Percentiles rank a stretch among this genome's conserved stretches.
Evolutionary conservation across 2,329 filamentous ascomycete genomes (phyloP).

Genomic region (Biscogniauxia marginata): DNA sequence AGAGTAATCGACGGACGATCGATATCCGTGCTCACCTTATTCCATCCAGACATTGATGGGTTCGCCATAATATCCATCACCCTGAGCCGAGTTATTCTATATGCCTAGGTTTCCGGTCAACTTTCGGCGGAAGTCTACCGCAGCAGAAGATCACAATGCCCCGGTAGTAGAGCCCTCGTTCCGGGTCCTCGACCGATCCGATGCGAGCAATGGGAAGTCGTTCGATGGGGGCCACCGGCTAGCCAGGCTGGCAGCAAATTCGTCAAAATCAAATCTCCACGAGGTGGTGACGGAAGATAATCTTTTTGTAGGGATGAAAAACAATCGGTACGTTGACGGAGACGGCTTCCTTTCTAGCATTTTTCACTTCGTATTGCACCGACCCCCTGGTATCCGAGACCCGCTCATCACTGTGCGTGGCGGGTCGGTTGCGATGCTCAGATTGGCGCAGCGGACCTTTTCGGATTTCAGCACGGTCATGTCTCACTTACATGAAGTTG

Average conservation of each 20-base stretch:
- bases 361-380: conserved; percentile 9
- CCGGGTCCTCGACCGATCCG: conserved; percentile 55
- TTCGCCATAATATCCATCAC: conserved; percentile 18
- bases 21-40: conserved; percentile 7
- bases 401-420: neutral
- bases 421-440: neutral
- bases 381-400: conserved; percentile 2
- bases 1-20: conserved; percentile 5
- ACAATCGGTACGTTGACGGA: conserved; percentile 49
- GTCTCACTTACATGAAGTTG: conserved; percentile 20
- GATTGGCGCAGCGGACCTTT: conserved; percentile 3
- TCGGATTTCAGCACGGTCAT: conserved; percentile 17
- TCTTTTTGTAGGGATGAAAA: conserved; percentile 57
- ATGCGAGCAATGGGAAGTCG: conserved; percentile 44
- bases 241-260: conserved; percentile 38
- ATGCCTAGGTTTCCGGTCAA: conserved; percentile 63
- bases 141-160: conserved; percentile 53
- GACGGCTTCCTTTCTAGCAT: conserved; percentile 11
- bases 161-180: conserved; percentile 52
- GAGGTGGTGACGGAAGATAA: conserved; percentile 49
- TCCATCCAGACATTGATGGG: conserved; percentile 25
- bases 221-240: conserved; percentile 51
- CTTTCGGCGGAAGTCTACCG: conserved; percentile 61
- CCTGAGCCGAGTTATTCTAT: conserved; percentile 37
- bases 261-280: conserved; percentile 39